Evolutionary conservation across 768 basidiomycete species (phyloP), one percentile per base, ranked within the genome.

Genomic region (Lepiota brunneoincarnata): DNA sequence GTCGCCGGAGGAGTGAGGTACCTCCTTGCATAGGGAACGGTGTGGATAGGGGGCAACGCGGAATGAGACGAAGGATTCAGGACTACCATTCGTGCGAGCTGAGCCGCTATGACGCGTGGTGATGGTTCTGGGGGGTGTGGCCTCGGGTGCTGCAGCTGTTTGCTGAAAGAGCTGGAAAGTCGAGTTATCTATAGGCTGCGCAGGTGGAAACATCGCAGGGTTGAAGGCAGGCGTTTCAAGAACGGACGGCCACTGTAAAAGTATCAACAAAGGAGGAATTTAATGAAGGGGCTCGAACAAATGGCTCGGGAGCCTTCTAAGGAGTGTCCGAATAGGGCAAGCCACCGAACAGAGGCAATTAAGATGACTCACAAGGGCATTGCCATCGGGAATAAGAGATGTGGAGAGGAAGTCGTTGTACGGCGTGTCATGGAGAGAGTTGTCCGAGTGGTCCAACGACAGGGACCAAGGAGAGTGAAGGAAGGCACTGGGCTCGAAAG

Each of bases 21-120:
- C 18, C 79, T 79, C 59, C 90, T 82, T 1, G 76, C n/a, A n/a
- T n/a, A n/a, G n/a, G n/a, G n/a, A n/a, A 38, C 63, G 91, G 91
- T 6, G 85, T 87, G n/a, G n/a, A n/a, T n/a, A n/a, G 0, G 90
- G 91, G 1, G 90, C 90, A 42, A 89, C 84, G n/a, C n/a, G n/a
- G 60, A 84, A 59, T 11, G 86, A 79, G 10, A 92, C 80, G 28
- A 91, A 78, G 1, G 79, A 65, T 18, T 75, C 76, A 1, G 86
- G 81, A 0, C 77, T 81, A 36, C 85, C 70, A 65, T 86, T 85
- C 67, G 82, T 85, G 58, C 89, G 83, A 6, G 80, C 82, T 0
- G 60, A 55, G 51, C 49, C 58, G 38, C 72, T 70, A 21, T 69
- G 77, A 58, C 45, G 59, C 49, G 44, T 20, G 12, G 23, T 58